Evolutionary conservation across 2,329 filamentous ascomycete genomes (phyloP).

Genomic region (Lecanicillium sp.): DNA sequence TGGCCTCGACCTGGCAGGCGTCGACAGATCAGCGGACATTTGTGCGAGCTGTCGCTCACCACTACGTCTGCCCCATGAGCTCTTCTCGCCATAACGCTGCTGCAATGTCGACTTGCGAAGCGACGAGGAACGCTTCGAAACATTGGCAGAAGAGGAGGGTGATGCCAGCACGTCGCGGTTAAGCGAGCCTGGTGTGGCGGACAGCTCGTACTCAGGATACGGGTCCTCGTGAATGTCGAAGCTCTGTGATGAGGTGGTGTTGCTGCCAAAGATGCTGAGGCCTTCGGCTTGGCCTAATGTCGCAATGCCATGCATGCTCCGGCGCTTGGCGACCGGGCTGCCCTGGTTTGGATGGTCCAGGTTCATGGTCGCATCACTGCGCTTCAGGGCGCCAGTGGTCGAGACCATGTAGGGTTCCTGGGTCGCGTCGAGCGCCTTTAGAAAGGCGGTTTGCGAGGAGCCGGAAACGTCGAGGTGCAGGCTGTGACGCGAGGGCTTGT

Average conservation of each 20-base stretch:
- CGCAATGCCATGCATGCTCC: constrained; percentile 75
- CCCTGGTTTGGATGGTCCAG: constrained; percentile 70
- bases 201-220: constrained; percentile 45
- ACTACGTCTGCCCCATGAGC: constrained; percentile 52
- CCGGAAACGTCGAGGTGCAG: constrained; percentile 50
- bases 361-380: constrained; percentile 85
- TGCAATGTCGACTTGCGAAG: constrained; percentile 81
- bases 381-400: constrained; percentile 74
- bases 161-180: constrained; percentile 34
- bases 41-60: constrained; percentile 49
- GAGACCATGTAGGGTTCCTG: constrained; percentile 22
- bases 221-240: constrained; percentile 47
- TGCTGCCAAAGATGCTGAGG: constrained; percentile 71
- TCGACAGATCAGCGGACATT: constrained; percentile 44
- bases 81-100: constrained; percentile 67
- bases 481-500: constrained; percentile 45
- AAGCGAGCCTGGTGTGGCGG: constrained; percentile 20
- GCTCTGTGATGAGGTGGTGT: constrained; percentile 29
- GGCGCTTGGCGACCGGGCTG: constrained; percentile 84
- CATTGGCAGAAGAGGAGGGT: constrained; percentile 40
- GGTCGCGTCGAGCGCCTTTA: constrained; percentile 43
- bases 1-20: constrained; percentile 55
- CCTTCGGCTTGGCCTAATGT: constrained; percentile 46
- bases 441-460: constrained; percentile 40
- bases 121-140: constrained; percentile 66